Evolutionary conservation across 805 yeast genomes (phyloP), one percentile per base, ranked within the genome.

Genomic region (Wickerhamomyces bisporus): DNA sequence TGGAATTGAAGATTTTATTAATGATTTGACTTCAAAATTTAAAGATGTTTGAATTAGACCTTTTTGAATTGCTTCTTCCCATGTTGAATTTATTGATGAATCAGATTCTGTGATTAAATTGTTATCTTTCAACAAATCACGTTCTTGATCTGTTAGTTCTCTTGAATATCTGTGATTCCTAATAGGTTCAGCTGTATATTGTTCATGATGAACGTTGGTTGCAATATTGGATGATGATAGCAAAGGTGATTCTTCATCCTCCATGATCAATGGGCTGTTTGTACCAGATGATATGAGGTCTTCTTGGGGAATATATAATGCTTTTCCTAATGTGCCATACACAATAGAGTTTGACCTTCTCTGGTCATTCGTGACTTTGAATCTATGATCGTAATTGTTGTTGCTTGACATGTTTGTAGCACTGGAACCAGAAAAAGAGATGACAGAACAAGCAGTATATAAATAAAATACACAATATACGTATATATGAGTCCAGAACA

Each of bases 241-340:
- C 12, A 28, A n/a, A 14, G 34, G 32, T 17, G 27, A 14, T 14
- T 34, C 41, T 10, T 32, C 39, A 6, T 18, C 32, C 18, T 32
- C 13, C 30, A 10, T 32, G 21, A 10, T 24, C 39, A 13, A 19
- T 14, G n/a, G 26, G 26, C 3, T 28, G 34, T 9, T 20, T 16
- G 13, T 26, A 13, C 4, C n/a, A n/a, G 23, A 9, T 12, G 23
- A 10, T 16, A n/a, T 21, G 10, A 34, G 17, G 21, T 46, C 42
- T 27, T 42, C 45, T 14, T 43, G 41, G 4, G 53, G 58, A 13
- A 43, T 43, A 27, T 43, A 53, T 10, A 44, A 34, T 2, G 49
- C 57, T 12, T 53, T 55, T 6, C 55, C 55, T 10, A 49, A 47
- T 6, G 55, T 36, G 9, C 55, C 53, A 31, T 46, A 53, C 3